Base-by-base conservation (phyloP, 1,139 yeast species). In the Williopsis jadinii region DNA sequence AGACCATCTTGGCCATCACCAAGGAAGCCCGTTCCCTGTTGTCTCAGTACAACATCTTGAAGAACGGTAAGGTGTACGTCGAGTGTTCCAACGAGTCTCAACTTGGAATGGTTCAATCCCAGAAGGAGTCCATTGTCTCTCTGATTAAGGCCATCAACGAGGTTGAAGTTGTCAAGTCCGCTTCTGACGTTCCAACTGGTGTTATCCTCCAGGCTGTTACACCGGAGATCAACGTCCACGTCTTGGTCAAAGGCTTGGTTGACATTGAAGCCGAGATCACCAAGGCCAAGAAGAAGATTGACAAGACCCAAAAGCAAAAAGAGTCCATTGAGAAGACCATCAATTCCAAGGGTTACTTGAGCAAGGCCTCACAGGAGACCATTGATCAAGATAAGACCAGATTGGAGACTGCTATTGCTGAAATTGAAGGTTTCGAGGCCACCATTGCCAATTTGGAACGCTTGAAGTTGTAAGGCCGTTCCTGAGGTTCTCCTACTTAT, bases 1-100 rank as follows among this genome's bases (percentile, higher is more conserved):
- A 87, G 52, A 71, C 86, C 55, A 81, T 88, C 35, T 71, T 92
- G 63, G 92, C 84, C 46, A 80, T 87, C 55, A 90, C 95, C 51
- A 87, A 86, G 70, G 84, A 84, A 56, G 88, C 96, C 36, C 83
- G 98, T 70, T 90, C 97, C 15, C 71, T 92, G 61, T 74, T 92
- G 60, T 77, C 96, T 28, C 96, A 90, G 67, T 92, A 86, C 67
- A 79, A 77, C 62, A 88, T 92, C 56, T 68, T 84, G 61, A 87
- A 87, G 74, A 81, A 86, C 55, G 97, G 95, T 53, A 82, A 80
- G 60, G 82, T 92, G 32, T 84, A 72, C 57, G 84, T 92, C 50
- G 95, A 88, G 64, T 71, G 86, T 31, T 55, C 70, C 36, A 70
- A 73, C 42, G 70, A 67, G 8, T 66, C 67, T 24, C 70, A 72